Evolutionary conservation across 306 rosid species (phyloP), one percentile per base, ranked within the genome.

Genomic region (Sophora flavescens): DNA sequence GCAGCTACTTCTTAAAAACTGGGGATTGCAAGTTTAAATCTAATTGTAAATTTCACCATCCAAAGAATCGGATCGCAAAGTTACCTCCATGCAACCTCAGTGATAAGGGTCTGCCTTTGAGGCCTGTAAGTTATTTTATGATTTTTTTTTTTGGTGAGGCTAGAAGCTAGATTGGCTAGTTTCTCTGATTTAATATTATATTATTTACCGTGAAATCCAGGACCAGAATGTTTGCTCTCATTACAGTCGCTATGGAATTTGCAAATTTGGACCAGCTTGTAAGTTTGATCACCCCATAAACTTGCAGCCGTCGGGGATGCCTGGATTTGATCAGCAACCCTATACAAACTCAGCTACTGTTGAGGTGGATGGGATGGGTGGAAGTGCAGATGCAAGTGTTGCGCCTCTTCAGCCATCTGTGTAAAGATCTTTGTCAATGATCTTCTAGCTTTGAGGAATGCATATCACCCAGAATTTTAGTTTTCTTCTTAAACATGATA

Each of bases 211-310:
- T 45, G 52, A 71, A 84, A 82, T 83, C 63, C 90, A 96, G 98
- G 99, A 88, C 70, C 89, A 91, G 88, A 86, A 77, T 50, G 63
- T 84, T 61, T 96, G 99, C 91, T 13, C 91, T 0, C 82, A 90
- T 75, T 96, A 87, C 82, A 88, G 93, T 75, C 93, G 90, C 56
- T 90, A 88, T 54, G 99, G 99, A 83, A 92, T 96, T 72, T 96
- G 98, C 90, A 96, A 92, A 82, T 96, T 76, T 7, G 98, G 99
- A 74, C 97, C 98, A 26, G 87, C 93, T 22, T 96, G 98, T 88
- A 92, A 81, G 89, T 96, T 67, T 70, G 92, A 92, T 74, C 99
- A 95, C 63, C 90, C 97, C 0, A 62, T 73, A 60, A 44, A 47
- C 72, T 69, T 81, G 44, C 18, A 64, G 67, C 78, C 93, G 47